These are phyloP conservation scores for Ascochyta fabae DNA, from an alignment of 2,329 filamentous ascomycete species.

Conservation along the genomic window DNA sequence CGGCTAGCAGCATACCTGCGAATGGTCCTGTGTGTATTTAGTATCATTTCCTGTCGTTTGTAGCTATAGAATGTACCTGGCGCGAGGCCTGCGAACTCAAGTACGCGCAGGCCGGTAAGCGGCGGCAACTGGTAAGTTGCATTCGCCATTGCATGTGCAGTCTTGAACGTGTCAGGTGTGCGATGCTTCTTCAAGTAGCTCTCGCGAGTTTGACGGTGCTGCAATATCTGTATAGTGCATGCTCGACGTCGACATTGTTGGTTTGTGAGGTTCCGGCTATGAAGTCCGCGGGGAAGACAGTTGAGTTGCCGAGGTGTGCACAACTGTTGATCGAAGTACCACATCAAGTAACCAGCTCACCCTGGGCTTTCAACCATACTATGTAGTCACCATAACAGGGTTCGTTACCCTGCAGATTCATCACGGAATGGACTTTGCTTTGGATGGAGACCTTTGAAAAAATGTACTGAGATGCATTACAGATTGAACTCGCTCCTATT, in stretches of 20 bases:
- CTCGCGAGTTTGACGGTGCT: not conserved
- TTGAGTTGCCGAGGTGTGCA: conserved; percentile 39
- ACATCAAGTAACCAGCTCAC: not conserved
- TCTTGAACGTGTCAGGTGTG: not conserved
- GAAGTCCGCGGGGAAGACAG: conserved; percentile 37
- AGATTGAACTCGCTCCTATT: too few species aligned
- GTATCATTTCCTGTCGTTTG: too few species aligned
- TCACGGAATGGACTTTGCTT: too few species aligned
- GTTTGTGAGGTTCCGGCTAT: conserved; percentile 34
- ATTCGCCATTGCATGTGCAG: conserved; percentile 26
- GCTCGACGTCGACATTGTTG: conserved; percentile 41
- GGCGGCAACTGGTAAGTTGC: conserved; percentile 51
- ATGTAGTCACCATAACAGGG: too few species aligned
- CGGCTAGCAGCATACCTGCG: conserved; percentile 81
- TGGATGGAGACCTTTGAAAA: too few species aligned
- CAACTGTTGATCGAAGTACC: not conserved
- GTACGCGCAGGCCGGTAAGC: conserved; percentile 64
- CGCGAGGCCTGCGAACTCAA: conserved; percentile 70
- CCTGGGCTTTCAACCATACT: not conserved
- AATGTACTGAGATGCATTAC: too few species aligned
- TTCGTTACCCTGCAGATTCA: too few species aligned
- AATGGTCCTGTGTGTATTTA: conserved; percentile 70
- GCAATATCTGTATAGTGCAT: conserved; percentile 13
- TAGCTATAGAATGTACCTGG: conserved; percentile 52
- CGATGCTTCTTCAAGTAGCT: not conserved